Base-by-base conservation (phyloP, 106 monocot species). In the Narthecium ossifragum region DNA sequence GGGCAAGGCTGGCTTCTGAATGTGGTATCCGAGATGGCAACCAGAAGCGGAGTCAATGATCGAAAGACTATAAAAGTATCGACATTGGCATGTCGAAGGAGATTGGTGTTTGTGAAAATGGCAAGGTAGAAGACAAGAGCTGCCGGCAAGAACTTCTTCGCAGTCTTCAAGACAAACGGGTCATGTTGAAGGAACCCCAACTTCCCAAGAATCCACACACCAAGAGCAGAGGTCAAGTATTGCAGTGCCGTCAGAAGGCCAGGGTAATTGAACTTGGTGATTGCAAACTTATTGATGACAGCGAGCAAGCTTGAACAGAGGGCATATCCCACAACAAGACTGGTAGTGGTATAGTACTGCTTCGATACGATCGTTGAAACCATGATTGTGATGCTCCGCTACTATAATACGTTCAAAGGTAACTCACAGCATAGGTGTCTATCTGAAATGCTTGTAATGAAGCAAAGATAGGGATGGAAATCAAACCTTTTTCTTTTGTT, bases 31-130 rank as follows among this genome's bases (percentile, higher is more conserved):
- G 92, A 87, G 8, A 92, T 53, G 18, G 92, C 87, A 36, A 92
- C 87, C 26, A 92, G 36, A 15, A 92, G 75, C 1, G 92, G 92
- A 3, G 92, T 87, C 50, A 92, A 46, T 13, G 87, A 84, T 17
- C 92, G 71, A 53, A 92, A 92, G 3, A 92, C 92, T 5, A 92
- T 92, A 53, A 92, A 92, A 1, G 92, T 92, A 65, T 92, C 92
- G 1, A 92, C 87, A 53, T 92, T 92, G 29, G 92, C 87, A 56
- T 92, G 92, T 57, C 82, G 80, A 1, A 92, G 75, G 32, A 92
- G 84, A 48, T 92, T 92, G 28, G 92, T 92, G 70, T 92, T 92
- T 20, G 92, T 92, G 75, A 92, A 92, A 20, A 92, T 92, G 57
- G 92, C 87, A 24, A 92, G 84, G 60, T 81, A 92, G 56, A 92